phyloP scores from a whole-genome alignment of 257 asterid genomes.

The Ilex aquifolium region DNA sequence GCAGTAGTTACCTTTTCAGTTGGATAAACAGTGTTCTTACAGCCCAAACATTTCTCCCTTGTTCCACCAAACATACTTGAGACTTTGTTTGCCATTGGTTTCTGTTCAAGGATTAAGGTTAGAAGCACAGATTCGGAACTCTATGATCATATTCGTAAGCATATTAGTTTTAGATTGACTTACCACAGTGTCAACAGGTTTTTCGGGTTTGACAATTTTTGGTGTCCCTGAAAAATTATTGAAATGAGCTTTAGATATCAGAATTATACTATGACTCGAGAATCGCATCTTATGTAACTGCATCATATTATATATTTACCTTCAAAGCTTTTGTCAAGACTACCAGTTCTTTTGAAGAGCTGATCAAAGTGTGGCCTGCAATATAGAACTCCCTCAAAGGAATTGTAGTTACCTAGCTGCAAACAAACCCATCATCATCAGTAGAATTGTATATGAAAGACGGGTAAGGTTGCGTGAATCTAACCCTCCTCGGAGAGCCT shows the following conservation, averaged over 20 bases:
- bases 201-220: slow-evolving; percentile 81
- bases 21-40: slow-evolving; percentile 76
- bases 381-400: slow-evolving; percentile 94
- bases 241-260: not conserved
- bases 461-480: not conserved
- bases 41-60: slow-evolving; percentile 74
- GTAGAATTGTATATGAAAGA: not conserved
- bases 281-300: not conserved
- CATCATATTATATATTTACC: slow-evolving; percentile 31
- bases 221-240: slow-evolving; percentile 63
- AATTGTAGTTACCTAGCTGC: slow-evolving; percentile 90
- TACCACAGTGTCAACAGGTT: slow-evolving; percentile 60
- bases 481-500: too few relatives aligned
- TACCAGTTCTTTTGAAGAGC: slow-evolving; percentile 94
- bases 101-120: slow-evolving; percentile 29
- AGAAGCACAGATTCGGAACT: not conserved
- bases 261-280: not conserved
- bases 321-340: slow-evolving; percentile 91
- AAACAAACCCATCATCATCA: not conserved
- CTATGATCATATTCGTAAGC: too few relatives aligned
- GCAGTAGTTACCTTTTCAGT: slow-evolving; percentile 69
- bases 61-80: slow-evolving; percentile 84
- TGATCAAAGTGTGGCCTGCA: slow-evolving; percentile 99
- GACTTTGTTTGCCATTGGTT: slow-evolving; percentile 61
- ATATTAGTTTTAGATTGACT: not conserved